Conservation (phyloP, 768 basidiomycete species). For the Tulasnella sp. region DNA sequence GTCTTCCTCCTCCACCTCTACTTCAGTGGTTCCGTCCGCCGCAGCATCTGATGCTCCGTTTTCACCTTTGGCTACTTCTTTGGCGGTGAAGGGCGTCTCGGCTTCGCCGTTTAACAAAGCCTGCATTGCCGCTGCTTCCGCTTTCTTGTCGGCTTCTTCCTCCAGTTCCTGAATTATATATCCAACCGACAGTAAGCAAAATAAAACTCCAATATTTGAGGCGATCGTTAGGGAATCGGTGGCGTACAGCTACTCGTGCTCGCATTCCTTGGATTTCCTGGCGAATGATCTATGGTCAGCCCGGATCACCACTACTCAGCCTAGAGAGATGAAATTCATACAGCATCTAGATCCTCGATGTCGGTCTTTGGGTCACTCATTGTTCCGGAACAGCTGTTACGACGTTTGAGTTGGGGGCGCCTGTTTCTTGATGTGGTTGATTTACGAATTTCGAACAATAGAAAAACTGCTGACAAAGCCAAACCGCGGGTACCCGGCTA, state of each 20-base stretch:
- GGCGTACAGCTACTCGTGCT: constrained; percentile 23
- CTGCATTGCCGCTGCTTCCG: constrained; percentile 29
- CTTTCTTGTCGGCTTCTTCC: constrained; percentile 29
- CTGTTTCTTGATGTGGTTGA: neutral
- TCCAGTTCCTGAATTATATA: constrained; percentile 18
- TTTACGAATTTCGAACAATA: constrained; percentile 12
- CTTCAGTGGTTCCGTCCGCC: constrained; percentile 44
- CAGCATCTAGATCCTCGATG: constrained; percentile 2
- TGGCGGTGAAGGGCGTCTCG: neutral
- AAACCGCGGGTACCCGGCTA: constrained; percentile 2
- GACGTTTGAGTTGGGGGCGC: neutral
- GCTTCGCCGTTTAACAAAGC: constrained; percentile 28
- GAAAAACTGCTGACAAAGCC: neutral
- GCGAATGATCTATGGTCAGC: neutral
- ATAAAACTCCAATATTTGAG: neutral
- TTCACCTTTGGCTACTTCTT: neutral
- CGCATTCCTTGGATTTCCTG: constrained; percentile 34
- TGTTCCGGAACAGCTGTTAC: neutral
- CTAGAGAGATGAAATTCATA: neutral
- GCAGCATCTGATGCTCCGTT: neutral
- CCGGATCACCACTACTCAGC: neutral
- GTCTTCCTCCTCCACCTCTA: constrained; percentile 73
- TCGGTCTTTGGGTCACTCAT: constrained; percentile 5
- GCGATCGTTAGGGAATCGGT: neutral
- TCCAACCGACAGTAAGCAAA: neutral